These are phyloP conservation scores for Porogramme epimiltina DNA, from an alignment of 1,284 basidiomycete genomes.

Conservation along the genomic window DNA sequence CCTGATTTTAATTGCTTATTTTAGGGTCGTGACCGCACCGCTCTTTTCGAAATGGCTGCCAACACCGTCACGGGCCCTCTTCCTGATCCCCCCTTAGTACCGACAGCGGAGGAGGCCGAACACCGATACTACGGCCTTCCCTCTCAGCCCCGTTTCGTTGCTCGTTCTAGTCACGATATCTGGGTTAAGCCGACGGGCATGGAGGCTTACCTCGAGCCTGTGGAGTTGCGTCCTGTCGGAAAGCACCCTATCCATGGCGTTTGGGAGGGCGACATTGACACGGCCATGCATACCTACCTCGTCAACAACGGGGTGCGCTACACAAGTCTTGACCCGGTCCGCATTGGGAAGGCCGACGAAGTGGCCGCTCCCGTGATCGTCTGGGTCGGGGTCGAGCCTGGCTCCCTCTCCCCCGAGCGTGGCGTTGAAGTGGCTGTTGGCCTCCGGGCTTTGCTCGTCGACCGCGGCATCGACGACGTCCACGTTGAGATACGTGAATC, in stretches of 20 bases:
- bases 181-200: conserved; percentile 30
- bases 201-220: conserved; percentile 27
- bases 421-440: conserved; percentile 9
- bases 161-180: conserved; percentile 28
- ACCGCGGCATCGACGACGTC: conserved; percentile 16
- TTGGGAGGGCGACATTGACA: no score
- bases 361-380: conserved; percentile 7
- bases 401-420: conserved; percentile 8
- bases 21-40: no score
- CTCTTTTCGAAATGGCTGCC: no score
- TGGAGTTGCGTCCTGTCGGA: no score
- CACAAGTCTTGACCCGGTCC: conserved; percentile 30
- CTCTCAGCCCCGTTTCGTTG: conserved; percentile 29
- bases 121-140: conserved; percentile 28
- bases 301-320: no score
- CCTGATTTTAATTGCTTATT: no score
- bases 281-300: no score
- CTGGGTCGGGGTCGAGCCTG: conserved; percentile 16
- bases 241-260: no score
- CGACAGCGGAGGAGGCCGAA: conserved; percentile 15
- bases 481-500: conserved; percentile 20
- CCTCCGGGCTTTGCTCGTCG: conserved; percentile 10
- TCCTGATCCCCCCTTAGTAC: conserved; percentile 9
- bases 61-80: conserved; percentile 3
- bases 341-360: conserved; percentile 19